phyloP scores from a whole-genome alignment of 306 rosid genomes.

The Trifolium repens region DNA sequence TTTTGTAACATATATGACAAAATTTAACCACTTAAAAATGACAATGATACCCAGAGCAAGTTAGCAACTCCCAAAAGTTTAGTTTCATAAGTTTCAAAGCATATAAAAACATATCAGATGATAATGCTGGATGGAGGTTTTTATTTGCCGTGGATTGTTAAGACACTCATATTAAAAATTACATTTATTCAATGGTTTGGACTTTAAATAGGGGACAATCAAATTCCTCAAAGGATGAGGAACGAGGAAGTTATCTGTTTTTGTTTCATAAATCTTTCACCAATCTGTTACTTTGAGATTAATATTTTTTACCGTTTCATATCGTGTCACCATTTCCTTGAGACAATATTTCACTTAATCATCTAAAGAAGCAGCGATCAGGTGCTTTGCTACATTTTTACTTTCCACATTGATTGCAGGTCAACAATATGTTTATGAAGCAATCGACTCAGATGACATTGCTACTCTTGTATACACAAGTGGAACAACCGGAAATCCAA shows the following conservation, averaged over 20 bases:
- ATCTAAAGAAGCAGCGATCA: conserved; percentile 3
- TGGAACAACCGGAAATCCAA: conserved; percentile 95
- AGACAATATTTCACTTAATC: conserved; percentile 4
- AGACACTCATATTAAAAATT: not conserved
- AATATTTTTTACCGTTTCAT: not conserved
- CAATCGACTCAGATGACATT: conserved; percentile 68
- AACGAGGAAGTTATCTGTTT: conserved; percentile 15
- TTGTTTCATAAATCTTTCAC: not conserved
- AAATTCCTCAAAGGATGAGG: not conserved
- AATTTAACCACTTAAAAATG: not conserved
- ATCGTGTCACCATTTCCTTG: not conserved
- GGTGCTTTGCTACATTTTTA: conserved; percentile 30
- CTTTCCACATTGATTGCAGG: conserved; percentile 52
- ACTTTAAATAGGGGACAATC: not conserved
- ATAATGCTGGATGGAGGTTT: not conserved
- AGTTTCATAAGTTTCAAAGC: not conserved
- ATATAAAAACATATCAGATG: conserved; percentile 2
- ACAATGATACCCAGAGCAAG: not conserved
- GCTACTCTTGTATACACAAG: conserved; percentile 92
- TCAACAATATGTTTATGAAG: conserved; percentile 56
- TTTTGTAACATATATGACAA: not conserved
- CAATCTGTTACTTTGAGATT: not conserved
- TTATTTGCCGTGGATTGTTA: not conserved
- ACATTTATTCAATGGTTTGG: not conserved
- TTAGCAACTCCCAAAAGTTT: not conserved